A percentile compares a stretch with the other conserved stretches of the same genome.
These are phyloP conservation scores for Apiotrichum domesticum DNA, from an alignment of 1,284 basidiomycete species.

Conservation along the genomic window DNA sequence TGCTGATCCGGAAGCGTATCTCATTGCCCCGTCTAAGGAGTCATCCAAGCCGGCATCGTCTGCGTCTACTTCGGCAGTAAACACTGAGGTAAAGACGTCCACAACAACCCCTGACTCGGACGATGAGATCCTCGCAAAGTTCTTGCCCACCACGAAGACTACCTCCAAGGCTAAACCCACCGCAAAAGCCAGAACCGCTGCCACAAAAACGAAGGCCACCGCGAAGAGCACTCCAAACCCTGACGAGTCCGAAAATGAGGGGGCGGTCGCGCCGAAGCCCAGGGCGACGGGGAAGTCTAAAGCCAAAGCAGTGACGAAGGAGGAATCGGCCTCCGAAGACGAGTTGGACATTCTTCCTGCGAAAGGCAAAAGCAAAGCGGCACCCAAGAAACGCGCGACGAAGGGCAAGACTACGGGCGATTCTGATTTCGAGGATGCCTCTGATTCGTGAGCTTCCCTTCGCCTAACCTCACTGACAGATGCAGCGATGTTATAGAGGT, in stretches of 20 bases:
- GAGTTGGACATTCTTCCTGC: background rate
- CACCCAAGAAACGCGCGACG: constrained; percentile 6
- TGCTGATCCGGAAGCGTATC: constrained; percentile 21
- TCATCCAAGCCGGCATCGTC: constrained; percentile 1
- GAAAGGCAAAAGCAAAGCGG: constrained; percentile 4
- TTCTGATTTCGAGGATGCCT: constrained; percentile 16
- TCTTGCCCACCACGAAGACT: constrained; percentile 2
- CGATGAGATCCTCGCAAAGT: constrained; percentile 12
- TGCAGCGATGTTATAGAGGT: background rate
- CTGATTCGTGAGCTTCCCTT: background rate
- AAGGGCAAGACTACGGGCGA: constrained; percentile 14
- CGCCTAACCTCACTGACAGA: background rate
- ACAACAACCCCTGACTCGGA: constrained; percentile 17
- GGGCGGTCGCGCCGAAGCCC: background rate
- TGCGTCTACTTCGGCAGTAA: background rate
- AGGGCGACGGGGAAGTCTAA: constrained; percentile 44
- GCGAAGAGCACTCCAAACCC: constrained; percentile 25
- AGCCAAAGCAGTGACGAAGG: constrained; percentile 48
- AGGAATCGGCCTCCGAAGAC: constrained; percentile 2
- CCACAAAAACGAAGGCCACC: background rate
- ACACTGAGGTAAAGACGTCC: constrained; percentile 25
- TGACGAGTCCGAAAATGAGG: constrained; percentile 11
- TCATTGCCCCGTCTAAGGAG: constrained; percentile 31
- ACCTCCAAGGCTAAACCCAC: background rate
- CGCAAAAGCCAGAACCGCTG: constrained; percentile 6